Percentiles rank a stretch among this genome's conserved stretches.
phyloP scores from a whole-genome alignment of 78 protist species.

The Dictyostelium firmibasis region DNA sequence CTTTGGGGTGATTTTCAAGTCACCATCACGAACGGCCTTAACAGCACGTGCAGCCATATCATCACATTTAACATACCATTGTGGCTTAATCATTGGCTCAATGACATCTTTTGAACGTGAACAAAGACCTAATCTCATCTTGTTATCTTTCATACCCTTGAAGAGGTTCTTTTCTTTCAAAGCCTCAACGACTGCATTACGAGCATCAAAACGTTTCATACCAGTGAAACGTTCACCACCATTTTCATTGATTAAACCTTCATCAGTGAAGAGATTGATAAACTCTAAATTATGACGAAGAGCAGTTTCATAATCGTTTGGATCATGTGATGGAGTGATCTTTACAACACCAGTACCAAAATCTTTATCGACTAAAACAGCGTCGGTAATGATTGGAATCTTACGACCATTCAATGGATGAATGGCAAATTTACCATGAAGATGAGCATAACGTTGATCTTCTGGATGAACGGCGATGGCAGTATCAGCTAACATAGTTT shows the following conservation, averaged over 20 bases:
- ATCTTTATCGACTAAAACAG: conserved; percentile 90
- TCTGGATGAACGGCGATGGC: conserved; percentile 99
- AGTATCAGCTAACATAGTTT: conserved; percentile 99
- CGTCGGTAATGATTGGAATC: conserved; percentile 97
- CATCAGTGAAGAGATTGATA: conserved; percentile 90
- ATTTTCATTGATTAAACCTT: conserved; percentile 91
- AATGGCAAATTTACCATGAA: conserved; percentile 88
- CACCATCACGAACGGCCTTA: conserved; percentile 77
- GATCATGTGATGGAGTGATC: conserved; percentile 98
- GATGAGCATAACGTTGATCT: conserved; percentile 92
- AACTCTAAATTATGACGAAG: conserved; percentile 90
- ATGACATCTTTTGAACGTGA: conserved; percentile 78
- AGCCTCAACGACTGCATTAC: conserved; percentile 85
- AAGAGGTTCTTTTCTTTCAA: conserved; percentile 71
- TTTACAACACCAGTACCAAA: conserved; percentile 99
- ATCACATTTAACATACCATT: conserved; percentile 95
- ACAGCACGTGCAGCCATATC: conserved; percentile 77
- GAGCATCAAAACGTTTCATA: conserved; percentile 90
- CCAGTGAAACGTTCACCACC: conserved; percentile 82
- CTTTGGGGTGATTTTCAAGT: conserved; percentile 88
- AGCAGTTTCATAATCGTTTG: conserved; percentile 95
- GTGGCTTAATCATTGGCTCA: conserved; percentile 94
- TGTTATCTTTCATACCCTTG: conserved; percentile 79
- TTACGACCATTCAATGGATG: conserved; percentile 89
- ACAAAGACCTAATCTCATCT: conserved; percentile 87